These are phyloP conservation scores for Mycosphaerella sp. DNA, from an alignment of 2,329 filamentous ascomycete genomes.

Conservation along the genomic window DNA sequence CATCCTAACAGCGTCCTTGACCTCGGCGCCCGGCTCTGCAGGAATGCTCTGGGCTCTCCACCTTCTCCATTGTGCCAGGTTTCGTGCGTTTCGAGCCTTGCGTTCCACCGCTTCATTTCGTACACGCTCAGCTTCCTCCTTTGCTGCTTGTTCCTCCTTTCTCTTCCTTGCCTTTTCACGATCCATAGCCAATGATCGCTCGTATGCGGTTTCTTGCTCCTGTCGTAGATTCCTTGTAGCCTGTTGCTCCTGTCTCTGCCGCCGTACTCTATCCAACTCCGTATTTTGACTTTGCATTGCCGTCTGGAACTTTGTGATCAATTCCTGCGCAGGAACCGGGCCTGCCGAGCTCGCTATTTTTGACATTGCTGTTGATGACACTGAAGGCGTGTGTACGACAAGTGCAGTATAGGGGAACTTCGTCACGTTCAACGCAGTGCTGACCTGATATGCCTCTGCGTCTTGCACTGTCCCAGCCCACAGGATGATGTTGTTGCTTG, in stretches of 20 bases:
- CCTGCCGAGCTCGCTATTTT: conserved; percentile 75
- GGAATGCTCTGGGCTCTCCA: conserved; percentile 68
- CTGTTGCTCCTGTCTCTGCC: conserved; percentile 71
- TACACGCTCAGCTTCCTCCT: conserved; percentile 57
- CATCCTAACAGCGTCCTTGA: conserved; percentile 66
- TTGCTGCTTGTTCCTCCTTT: conserved; percentile 64
- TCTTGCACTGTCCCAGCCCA: conserved; percentile 94
- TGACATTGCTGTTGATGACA: conserved; percentile 82
- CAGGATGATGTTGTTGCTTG: conserved; percentile 70
- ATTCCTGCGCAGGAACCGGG: conserved; percentile 61
- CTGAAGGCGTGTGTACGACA: conserved; percentile 78
- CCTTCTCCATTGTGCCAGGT: conserved; percentile 64
- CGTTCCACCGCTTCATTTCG: conserved; percentile 59
- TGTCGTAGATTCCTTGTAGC: conserved; percentile 73
- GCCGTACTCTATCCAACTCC: conserved; percentile 66
- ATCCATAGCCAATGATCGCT: conserved; percentile 81
- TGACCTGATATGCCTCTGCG: conserved; percentile 88
- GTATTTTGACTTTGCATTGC: conserved; percentile 70
- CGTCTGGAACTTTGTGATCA: conserved; percentile 65
- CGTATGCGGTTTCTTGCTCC: conserved; percentile 89
- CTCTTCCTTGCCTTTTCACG: conserved; percentile 72
- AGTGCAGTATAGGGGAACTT: conserved; percentile 88
- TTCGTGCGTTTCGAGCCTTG: conserved; percentile 50
- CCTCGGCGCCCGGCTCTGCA: conserved; percentile 58
- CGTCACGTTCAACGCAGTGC: conserved; percentile 77